Base-by-base conservation (phyloP, 1,284 basidiomycete genomes). In the Ganoderma resinaceum region DNA sequence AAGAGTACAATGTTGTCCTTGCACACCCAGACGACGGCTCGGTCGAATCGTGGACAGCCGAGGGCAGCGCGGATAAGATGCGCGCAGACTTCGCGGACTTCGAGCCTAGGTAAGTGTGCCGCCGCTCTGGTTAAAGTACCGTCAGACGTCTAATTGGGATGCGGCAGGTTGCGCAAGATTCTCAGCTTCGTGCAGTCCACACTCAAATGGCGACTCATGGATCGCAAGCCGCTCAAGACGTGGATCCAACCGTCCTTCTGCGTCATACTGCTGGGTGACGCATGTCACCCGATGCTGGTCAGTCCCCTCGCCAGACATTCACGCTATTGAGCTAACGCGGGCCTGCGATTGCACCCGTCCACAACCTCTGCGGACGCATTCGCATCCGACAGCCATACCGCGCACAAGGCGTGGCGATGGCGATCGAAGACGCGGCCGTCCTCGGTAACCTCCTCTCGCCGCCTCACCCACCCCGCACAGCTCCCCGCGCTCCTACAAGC, bases 391-490 rank as follows among this genome's bases (percentile, higher is more conserved):
- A 46, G 43, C 43, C 43, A 7, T 46, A 90, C 76, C 58, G 58
- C 12, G 46, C 46, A 0, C 90, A 91, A 76, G 90, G 89, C 18
- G 86, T 89, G 18, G 88, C 89, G 3, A 90, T 91, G 83, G 90
- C 90, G 0, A 82, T 91, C 62, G 90, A 92, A 78, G 90, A 91
- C 68, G 89, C 86, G 0, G 88, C 87, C 0, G 86, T 90, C 0
- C 80, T 91, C 33, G 90, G 89, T 0, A 84, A 84, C 62, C 82
- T 91, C 20, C 83, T 91, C 71, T 86, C 87, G 1, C 83, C 83
- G 79, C 31, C 74, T 90, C 37, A 79, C 81, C 0, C 75, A 79
- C 40, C 76, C 71, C 23, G 66, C 76, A 0, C 86, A 89, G 70
- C 80, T 90, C 5, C 72, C 75, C 0, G 74, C 80, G 1, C 79